Base-by-base conservation (phyloP, 768 basidiomycete genomes). In the Leccinum uliginosum region DNA sequence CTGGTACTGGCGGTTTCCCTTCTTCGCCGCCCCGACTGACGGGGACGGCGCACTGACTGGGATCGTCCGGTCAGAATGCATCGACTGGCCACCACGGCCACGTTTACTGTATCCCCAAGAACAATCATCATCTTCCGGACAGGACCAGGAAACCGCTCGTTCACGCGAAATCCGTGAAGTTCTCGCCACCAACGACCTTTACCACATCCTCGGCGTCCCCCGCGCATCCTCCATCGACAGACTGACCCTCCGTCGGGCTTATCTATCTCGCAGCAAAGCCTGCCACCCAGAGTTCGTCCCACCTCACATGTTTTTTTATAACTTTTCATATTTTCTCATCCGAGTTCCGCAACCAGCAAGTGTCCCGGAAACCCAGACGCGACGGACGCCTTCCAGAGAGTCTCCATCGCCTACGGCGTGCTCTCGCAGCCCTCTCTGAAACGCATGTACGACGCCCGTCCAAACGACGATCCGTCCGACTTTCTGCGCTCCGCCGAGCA, bases 201-300 rank as follows among this genome's bases (percentile, higher is more conserved):
- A 93, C 69, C 72, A 76, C 24, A 83, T 93, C 29, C 80, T 94
- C 8, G 91, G 90, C 5, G 71, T 91, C 6, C 63, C 77, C 21
- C 80, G 78, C 59, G 74, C 74, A 7, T 69, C 76, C 0, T 65
- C 65, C 30, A 73, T 84, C 35, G 89, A 92, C 68, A 81, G 80
- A 59, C 72, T 83, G 59, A 71, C 84, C 34, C 78, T 93, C 35
- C 73, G 92, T 43, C 77, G 89, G 24, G 89, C 88, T 19, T 94
- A 92, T 70, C 81, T 94, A 51, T 74, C 80, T 0, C 77, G 91
- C 30, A 91, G 89, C 68, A 80, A 78, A 61, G 79, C 83, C 8
- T 93, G 91, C 61, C 92, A 93, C 65, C 92, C 92, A 74, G 92
- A 94, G 92, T 93, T 57, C 60, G 89, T 80, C 53, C 19, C 34